Conservation (phyloP, 106 monocot genomes). For the Acorus gramineus region DNA sequence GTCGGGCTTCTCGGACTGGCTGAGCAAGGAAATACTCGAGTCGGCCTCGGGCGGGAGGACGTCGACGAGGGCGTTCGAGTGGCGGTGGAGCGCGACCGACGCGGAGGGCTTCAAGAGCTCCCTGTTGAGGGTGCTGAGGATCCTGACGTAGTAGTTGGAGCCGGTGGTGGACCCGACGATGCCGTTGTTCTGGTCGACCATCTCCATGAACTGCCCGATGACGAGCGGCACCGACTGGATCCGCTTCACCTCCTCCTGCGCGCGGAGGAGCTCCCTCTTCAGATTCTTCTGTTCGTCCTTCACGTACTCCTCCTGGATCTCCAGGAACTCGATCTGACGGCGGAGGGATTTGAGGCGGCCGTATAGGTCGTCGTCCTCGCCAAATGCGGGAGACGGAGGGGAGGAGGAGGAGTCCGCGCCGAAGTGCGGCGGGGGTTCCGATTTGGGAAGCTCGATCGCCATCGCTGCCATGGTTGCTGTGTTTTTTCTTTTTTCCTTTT, state of each 20-base stretch:
- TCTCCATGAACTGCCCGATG: constrained; percentile 99
- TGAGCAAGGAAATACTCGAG: constrained; percentile 73
- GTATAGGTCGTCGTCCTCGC: constrained; percentile 78
- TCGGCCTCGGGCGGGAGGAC: constrained; percentile 96
- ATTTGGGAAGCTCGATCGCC: too few relatives aligned
- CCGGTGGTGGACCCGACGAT: constrained; percentile 98
- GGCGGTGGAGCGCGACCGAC: constrained; percentile 87
- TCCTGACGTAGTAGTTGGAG: constrained; percentile 92
- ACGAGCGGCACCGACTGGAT: constrained; percentile 98
- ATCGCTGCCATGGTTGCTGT: too few relatives aligned
- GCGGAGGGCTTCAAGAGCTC: constrained; percentile 93
- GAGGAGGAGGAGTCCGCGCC: constrained; percentile 14
- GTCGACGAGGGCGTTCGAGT: constrained; percentile 94
- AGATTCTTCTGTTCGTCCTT: constrained; percentile 99
- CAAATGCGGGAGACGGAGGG: constrained; percentile 4
- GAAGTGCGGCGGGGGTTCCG: constrained; percentile 18
- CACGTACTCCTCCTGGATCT: constrained; percentile 97
- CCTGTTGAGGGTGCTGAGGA: constrained; percentile 85
- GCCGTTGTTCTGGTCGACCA: constrained; percentile 97
- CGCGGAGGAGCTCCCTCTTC: constrained; percentile 89
- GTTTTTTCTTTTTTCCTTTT: too few relatives aligned
- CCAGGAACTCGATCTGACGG: constrained; percentile 89
- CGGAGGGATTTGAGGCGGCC: constrained; percentile 71
- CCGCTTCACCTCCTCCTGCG: constrained; percentile 99
- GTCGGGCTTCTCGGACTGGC: constrained; percentile 68